Conservation (phyloP, 1,284 basidiomycete species). For the Sporisorium exsertum region DNA sequence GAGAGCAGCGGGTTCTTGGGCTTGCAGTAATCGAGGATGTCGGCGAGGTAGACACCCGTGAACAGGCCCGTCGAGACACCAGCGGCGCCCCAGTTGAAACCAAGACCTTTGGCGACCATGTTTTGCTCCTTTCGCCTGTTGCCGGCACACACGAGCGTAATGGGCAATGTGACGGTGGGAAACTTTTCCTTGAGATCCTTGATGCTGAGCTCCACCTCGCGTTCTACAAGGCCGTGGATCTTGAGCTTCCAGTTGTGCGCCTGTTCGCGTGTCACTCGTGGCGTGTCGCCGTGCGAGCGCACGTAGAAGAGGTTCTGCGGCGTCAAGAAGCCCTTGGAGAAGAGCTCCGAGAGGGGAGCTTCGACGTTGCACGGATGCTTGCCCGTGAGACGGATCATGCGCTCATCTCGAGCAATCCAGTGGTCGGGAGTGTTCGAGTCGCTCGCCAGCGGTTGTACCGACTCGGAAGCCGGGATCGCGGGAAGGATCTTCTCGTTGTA, state of each 20-base stretch:
- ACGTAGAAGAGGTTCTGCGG: conserved; percentile 78
- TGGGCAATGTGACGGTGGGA: conserved; percentile 75
- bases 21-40: conserved; percentile 74
- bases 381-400: conserved; percentile 56
- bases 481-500: conserved; percentile 48
- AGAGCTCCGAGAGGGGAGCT: conserved; percentile 73
- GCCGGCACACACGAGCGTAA: conserved; percentile 78
- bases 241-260: conserved; percentile 73
- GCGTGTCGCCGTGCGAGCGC: conserved; percentile 78
- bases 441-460: conserved; percentile 43
- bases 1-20: conserved; percentile 69
- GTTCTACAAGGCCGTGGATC: conserved; percentile 71
- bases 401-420: conserved; percentile 61
- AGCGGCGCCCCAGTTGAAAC: conserved; percentile 74
- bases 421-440: conserved; percentile 61
- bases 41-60: conserved; percentile 77
- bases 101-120: conserved; percentile 74
- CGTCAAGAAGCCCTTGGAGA: conserved; percentile 75
- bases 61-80: conserved; percentile 76
- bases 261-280: conserved; percentile 71
- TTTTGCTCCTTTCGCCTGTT: conserved; percentile 80
- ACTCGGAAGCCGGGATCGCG: conserved; percentile 40
- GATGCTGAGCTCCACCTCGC: conserved; percentile 56
- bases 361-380: conserved; percentile 77
- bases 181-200: conserved; percentile 72